These are phyloP conservation scores for Umbilicaria muhlenbergii DNA, from an alignment of 495 filamentous ascomycete species.

Conservation along the genomic window DNA sequence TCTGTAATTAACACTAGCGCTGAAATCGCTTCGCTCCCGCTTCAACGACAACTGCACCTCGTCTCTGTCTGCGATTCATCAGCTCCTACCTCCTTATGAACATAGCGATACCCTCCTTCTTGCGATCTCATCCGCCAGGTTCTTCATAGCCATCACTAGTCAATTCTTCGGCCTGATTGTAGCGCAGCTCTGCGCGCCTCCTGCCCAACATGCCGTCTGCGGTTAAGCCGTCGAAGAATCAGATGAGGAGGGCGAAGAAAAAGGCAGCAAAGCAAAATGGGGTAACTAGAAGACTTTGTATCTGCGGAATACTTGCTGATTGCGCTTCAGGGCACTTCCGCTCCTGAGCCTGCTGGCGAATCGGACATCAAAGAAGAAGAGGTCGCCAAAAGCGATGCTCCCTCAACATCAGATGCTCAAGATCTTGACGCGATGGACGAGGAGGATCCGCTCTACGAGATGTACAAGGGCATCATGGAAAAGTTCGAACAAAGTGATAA, in stretches of 20 bases:
- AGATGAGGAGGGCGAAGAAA: constrained; percentile 73
- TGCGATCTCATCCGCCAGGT: too few relatives aligned
- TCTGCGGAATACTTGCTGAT: constrained; percentile 14
- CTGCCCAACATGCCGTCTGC: constrained; percentile 13
- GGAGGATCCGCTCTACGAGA: constrained; percentile 63
- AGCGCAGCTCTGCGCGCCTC: neutral
- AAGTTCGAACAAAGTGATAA: constrained; percentile 50
- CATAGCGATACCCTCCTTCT: too few relatives aligned
- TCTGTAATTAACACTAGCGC: too few relatives aligned
- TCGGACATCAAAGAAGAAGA: constrained; percentile 4
- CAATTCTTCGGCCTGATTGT: too few relatives aligned
- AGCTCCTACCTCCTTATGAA: too few relatives aligned
- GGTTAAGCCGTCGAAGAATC: constrained; percentile 65
- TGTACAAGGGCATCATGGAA: constrained; percentile 66
- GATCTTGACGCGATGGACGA: constrained; percentile 31
- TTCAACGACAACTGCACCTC: too few relatives aligned
- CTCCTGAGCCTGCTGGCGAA: constrained; percentile 16
- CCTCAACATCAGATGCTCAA: constrained; percentile 15
- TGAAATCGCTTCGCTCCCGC: too few relatives aligned
- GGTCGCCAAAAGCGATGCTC: constrained; percentile 7
- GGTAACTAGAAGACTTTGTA: constrained; percentile 19
- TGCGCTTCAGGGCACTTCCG: constrained; percentile 8
- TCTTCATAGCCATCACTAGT: too few relatives aligned
- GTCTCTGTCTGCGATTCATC: too few relatives aligned
- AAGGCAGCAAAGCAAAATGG: constrained; percentile 63